phyloP scores from a whole-genome alignment of 2,329 filamentous ascomycete genomes.

The Colletotrichum euphorbiae region DNA sequence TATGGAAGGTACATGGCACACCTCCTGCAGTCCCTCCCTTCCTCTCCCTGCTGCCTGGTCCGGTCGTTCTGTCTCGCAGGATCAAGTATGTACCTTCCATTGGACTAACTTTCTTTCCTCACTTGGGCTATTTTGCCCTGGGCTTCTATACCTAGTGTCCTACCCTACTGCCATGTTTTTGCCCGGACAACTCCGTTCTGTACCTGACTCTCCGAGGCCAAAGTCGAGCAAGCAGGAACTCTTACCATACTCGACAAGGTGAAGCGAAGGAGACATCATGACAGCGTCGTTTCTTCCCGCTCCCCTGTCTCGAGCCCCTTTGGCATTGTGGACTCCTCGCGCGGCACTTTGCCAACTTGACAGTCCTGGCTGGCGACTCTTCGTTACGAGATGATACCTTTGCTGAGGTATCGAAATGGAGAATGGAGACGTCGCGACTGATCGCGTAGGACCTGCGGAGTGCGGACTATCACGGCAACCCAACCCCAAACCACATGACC shows the following conservation, averaged over 20 bases:
- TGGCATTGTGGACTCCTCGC: neutral
- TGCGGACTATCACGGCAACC: no score
- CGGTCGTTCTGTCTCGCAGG: no score
- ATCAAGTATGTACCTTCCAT: no score
- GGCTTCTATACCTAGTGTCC: neutral
- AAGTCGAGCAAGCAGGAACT: neutral
- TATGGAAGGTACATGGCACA: no score
- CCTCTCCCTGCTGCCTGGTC: no score
- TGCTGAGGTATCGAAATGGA: neutral
- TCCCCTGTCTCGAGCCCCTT: slow-evolving; percentile 3
- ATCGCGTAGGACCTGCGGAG: neutral
- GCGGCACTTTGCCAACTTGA: neutral
- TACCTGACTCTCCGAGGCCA: slow-evolving; percentile 28
- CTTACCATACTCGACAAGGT: neutral
- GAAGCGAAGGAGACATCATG: slow-evolving; percentile 1
- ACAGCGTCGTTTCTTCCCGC: slow-evolving; percentile 2
- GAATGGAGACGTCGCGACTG: neutral
- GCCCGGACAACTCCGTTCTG: slow-evolving; percentile 33
- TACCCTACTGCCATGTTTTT: neutral
- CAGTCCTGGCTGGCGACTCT: neutral
- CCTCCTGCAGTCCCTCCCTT: no score
- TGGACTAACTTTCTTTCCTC: no score
- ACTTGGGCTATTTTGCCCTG: no score
- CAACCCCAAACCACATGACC: no score
- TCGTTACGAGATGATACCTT: slow-evolving; percentile 1